Percentiles rank a stretch among this genome's conserved stretches.
Evolutionary conservation across 768 basidiomycete genomes (phyloP).

Genomic region (Hortiboletus flavorubellus): DNA sequence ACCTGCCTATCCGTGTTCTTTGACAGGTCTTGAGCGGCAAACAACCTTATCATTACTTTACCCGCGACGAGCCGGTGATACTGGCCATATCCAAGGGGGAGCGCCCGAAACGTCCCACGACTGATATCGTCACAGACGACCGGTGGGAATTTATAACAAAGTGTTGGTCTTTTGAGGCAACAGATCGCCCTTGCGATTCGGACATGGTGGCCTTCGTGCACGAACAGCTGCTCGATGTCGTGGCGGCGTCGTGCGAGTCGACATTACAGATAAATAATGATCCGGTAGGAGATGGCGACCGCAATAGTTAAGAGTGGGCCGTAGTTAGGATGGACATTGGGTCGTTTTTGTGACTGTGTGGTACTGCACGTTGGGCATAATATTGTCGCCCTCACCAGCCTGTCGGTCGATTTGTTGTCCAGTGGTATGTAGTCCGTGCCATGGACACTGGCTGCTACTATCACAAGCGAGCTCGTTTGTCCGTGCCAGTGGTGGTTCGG

Average conservation of each 20-base stretch:
- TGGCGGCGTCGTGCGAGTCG: not conserved
- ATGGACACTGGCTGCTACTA: not conserved
- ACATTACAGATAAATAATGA: not conserved
- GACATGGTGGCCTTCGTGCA: constrained; percentile 27
- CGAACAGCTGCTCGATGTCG: constrained; percentile 10
- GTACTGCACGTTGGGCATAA: not conserved
- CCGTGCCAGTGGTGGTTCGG: not conserved
- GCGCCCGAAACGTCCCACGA: constrained; percentile 14
- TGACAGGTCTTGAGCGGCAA: constrained; percentile 21
- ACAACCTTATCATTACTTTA: constrained; percentile 21
- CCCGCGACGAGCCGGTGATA: constrained; percentile 19
- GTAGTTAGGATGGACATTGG: not conserved
- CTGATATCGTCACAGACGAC: constrained; percentile 9
- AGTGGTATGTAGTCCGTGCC: no score
- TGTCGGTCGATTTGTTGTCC: not conserved
- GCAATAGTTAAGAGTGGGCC: no score
- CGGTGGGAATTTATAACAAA: constrained; percentile 23
- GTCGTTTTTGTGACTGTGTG: not conserved
- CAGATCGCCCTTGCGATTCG: constrained; percentile 30
- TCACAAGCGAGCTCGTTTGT: not conserved
- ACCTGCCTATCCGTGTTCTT: not conserved
- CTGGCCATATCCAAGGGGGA: constrained; percentile 13
- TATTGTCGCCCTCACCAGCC: no score
- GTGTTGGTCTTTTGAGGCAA: constrained; percentile 29
- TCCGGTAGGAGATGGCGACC: not conserved